Percentiles rank a stretch among this genome's conserved stretches.
Evolutionary conservation across 2,329 filamentous ascomycete genomes (phyloP).

Genomic region (Davidsoniella virescens): DNA sequence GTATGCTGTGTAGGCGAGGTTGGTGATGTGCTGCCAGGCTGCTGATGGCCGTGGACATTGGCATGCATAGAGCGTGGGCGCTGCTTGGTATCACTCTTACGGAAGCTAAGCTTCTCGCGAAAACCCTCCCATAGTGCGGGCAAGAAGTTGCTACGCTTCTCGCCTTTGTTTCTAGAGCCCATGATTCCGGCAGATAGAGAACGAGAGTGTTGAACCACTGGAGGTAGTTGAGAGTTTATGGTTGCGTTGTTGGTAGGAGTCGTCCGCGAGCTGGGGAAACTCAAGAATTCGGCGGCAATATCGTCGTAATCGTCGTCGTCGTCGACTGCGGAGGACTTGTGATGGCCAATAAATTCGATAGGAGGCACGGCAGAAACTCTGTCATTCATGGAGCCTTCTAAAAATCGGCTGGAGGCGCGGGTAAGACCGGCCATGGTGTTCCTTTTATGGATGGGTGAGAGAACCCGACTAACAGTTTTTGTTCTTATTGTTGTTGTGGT

Average conservation of each 20-base stretch:
- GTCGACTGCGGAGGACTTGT: neutral
- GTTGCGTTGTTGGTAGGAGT: conserved; percentile 3
- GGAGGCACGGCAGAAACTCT: conserved; percentile 57
- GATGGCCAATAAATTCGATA: conserved; percentile 40
- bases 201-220: neutral
- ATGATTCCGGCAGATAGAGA: conserved; percentile 4
- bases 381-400: conserved; percentile 80
- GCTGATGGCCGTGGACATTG: neutral
- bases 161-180: conserved; percentile 6
- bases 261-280: conserved; percentile 10
- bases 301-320: conserved; percentile 16
- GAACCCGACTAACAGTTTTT: neutral
- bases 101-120: conserved; percentile 17
- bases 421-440: conserved; percentile 8
- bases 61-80: conserved; percentile 12
- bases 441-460: neutral
- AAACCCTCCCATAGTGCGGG: conserved; percentile 18
- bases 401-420: conserved; percentile 35
- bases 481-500: neutral
- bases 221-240: conserved; percentile 2
- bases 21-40: neutral
- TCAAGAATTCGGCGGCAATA: conserved; percentile 14
- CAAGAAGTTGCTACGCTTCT: conserved; percentile 13
- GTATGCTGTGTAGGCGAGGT: neutral
- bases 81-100: conserved; percentile 11